phyloP scores from a whole-genome alignment of 495 filamentous ascomycete genomes.

The Penicillium lagena region DNA sequence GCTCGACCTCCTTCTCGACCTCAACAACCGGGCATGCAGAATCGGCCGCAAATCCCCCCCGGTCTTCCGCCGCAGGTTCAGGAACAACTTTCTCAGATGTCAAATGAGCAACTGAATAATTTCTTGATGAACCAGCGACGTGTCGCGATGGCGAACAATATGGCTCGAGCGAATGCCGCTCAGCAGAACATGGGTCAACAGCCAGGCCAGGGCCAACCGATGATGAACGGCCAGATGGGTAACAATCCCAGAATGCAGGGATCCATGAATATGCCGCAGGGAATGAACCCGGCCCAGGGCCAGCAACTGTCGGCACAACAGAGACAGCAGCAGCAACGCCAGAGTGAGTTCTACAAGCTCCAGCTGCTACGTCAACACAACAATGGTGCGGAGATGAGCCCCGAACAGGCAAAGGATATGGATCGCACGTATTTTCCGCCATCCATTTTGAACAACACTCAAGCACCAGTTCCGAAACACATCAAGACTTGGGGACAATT shows the following conservation, averaged over 20 bases:
- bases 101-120: constrained; percentile 26
- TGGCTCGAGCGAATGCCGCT: constrained; percentile 16
- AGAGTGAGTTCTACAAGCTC: constrained; percentile 27
- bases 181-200: constrained; percentile 30
- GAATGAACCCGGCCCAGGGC: constrained; percentile 27
- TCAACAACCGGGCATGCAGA: constrained; percentile 28
- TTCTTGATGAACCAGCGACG: constrained; percentile 33
- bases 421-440: constrained; percentile 36
- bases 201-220: constrained; percentile 29
- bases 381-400: constrained; percentile 35
- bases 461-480: constrained; percentile 46
- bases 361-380: constrained; percentile 36
- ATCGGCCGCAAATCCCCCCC: constrained; percentile 28
- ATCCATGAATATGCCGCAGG: constrained; percentile 28
- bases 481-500: constrained; percentile 69
- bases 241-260: constrained; percentile 29
- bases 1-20: constrained; percentile 32
- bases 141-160: constrained; percentile 19
- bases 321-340: constrained; percentile 26
- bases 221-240: constrained; percentile 30
- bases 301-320: constrained; percentile 32
- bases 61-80: constrained; percentile 27
- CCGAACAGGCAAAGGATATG: constrained; percentile 41
- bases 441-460: constrained; percentile 27
- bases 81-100: constrained; percentile 29